phyloP scores from a whole-genome alignment of 1,284 basidiomycete genomes.

The Sporisorium graminicola region DNA sequence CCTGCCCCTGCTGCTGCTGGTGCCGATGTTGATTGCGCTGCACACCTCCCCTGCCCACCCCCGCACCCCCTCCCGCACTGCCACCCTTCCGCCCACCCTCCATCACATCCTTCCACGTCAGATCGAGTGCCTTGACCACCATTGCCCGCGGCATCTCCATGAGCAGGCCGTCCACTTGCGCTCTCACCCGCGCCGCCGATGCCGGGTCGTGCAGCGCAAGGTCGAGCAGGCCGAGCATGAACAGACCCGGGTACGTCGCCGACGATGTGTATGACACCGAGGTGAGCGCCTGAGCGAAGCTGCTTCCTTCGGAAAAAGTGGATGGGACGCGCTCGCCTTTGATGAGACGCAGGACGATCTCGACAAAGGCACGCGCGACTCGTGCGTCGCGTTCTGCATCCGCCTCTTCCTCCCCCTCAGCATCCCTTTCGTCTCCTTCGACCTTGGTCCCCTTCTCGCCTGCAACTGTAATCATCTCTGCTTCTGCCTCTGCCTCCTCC shows the following conservation, averaged over 20 bases:
- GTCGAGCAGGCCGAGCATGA: slow-evolving; percentile 29
- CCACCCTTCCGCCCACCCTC: slow-evolving; percentile 14
- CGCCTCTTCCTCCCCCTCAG: slow-evolving; percentile 1
- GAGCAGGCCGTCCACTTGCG: slow-evolving; percentile 12
- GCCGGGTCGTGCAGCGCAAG: not conserved
- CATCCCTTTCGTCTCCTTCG: not conserved
- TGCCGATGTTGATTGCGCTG: not conserved
- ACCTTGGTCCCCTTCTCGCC: not conserved
- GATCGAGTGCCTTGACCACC: slow-evolving; percentile 24
- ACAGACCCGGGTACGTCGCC: slow-evolving; percentile 15
- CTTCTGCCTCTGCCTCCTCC: not conserved
- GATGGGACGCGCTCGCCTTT: slow-evolving; percentile 31
- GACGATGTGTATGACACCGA: slow-evolving; percentile 5
- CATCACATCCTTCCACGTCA: slow-evolving; percentile 29
- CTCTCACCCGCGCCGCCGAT: not conserved
- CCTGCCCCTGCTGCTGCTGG: slow-evolving; percentile 1
- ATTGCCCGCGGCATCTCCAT: slow-evolving; percentile 25
- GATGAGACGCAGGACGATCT: slow-evolving; percentile 21
- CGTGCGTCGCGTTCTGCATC: slow-evolving; percentile 14
- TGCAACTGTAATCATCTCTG: no score
- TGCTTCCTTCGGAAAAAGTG: no score
- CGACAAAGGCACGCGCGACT: slow-evolving; percentile 16
- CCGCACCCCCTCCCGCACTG: not conserved
- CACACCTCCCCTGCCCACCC: not conserved
- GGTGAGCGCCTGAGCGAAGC: not conserved